Evolutionary conservation across 78 protist species (phyloP), one percentile per base, ranked within the genome.

Genomic region (Dictyostelium intermedium): DNA sequence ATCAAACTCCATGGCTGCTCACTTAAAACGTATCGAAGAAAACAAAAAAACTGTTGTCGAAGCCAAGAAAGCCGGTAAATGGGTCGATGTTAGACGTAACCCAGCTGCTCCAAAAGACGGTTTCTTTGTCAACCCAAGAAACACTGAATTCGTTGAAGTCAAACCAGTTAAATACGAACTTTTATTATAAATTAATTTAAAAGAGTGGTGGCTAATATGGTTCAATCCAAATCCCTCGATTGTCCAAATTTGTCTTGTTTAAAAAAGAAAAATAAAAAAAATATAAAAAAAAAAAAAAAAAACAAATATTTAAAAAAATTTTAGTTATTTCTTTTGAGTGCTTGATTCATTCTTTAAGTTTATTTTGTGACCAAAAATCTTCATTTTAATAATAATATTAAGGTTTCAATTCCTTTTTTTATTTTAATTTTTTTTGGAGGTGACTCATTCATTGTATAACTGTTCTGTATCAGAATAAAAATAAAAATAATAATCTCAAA

Each of bases 1-100:
- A 91, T 98, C 99, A 78, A 87, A 78, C 73, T 98, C 99, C 93
- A 92, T 95, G 60, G 97, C 95, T 25, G 99, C 98, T 66, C 98
- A 98, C 98, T 76, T 91, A 60, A 63, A 41, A 66, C 98, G 99
- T 37, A 91, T 93, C 83, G 80, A 56, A 41, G 72, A 81, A 50
- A 32, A 84, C 79, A 43, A 82, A n/a, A 83, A 53, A 35, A 69
- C 30, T 32, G 30, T 77, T 47, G 37, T 23, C 27, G 91, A 63
- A 25, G 87, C 83, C 87, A 80, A 69, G 41, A 84, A 82, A 63
- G 69, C 66, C 70, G 86, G 82, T 43, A 80, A 56, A 47, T 37
- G 39, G 16, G 66, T 81, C 60, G 34, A 34, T 35, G 14, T 70
- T 27, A 82, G 41, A 41, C 34, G 95, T 32, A 43, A 30, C 25